These are phyloP conservation scores for Euphorbia tirucalli DNA, from an alignment of 345 rosid genomes.

Conservation along the genomic window DNA sequence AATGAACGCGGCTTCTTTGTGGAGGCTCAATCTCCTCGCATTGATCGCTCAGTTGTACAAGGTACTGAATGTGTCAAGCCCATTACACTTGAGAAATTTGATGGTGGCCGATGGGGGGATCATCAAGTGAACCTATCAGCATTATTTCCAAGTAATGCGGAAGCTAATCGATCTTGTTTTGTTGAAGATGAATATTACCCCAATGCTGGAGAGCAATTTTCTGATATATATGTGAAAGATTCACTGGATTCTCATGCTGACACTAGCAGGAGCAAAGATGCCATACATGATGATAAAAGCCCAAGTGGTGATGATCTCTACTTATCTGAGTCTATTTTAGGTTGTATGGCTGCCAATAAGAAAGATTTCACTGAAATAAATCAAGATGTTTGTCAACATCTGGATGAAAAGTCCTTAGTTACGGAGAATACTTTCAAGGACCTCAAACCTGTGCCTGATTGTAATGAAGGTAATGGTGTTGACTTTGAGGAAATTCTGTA, in stretches of 20 bases:
- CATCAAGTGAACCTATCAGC: slow-evolving; percentile 21
- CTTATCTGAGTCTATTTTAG: slow-evolving; percentile 29
- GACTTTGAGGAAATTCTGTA: not conserved
- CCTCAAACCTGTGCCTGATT: slow-evolving; percentile 22
- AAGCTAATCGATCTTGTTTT: slow-evolving; percentile 31
- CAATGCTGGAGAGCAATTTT: slow-evolving; percentile 14
- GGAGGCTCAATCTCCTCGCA: slow-evolving; percentile 32
- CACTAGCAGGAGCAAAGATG: slow-evolving; percentile 22
- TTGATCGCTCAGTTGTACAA: slow-evolving; percentile 17
- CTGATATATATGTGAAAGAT: slow-evolving; percentile 8
- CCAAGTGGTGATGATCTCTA: slow-evolving; percentile 24
- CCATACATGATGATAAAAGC: slow-evolving; percentile 29
- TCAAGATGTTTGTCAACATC: slow-evolving; percentile 20
- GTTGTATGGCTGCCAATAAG: slow-evolving; percentile 21
- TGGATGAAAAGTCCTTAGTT: slow-evolving; percentile 22
- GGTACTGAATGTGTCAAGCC: slow-evolving; percentile 29
- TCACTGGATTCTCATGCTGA: slow-evolving; percentile 28
- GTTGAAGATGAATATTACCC: slow-evolving; percentile 17
- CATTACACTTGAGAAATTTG: slow-evolving; percentile 48
- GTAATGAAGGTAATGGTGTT: slow-evolving; percentile 38
- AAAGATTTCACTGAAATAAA: slow-evolving; percentile 22
- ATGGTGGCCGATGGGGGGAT: slow-evolving; percentile 35
- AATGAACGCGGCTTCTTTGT: slow-evolving; percentile 24
- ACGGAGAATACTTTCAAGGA: slow-evolving; percentile 17
- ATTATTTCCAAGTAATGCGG: slow-evolving; percentile 20